Evolutionary conservation across 2,329 filamentous ascomycete genomes (phyloP).

Genomic region (Zelopaecilomyces penicillatus): DNA sequence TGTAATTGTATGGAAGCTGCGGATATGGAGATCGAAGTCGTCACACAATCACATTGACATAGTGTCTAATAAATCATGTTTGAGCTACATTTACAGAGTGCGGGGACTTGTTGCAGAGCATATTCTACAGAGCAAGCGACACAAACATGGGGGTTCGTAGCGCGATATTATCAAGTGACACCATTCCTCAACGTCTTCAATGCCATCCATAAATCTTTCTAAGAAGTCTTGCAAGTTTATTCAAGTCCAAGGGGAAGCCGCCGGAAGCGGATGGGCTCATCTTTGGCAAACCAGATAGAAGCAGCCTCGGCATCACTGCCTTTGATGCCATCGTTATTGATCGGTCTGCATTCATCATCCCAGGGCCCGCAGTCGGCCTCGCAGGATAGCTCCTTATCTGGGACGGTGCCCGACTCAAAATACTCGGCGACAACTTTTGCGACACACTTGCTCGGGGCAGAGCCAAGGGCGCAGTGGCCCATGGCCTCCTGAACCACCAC

Average conservation of each 20-base stretch:
- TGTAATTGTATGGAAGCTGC: constrained; percentile 22
- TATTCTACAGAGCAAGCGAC: too few relatives aligned
- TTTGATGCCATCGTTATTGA: not conserved
- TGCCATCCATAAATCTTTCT: too few relatives aligned
- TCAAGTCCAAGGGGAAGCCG: constrained; percentile 1
- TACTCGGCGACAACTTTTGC: constrained; percentile 16
- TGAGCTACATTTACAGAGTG: too few relatives aligned
- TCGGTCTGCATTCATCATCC: constrained; percentile 7
- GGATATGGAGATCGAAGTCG: constrained; percentile 10
- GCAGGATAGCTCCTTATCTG: constrained; percentile 10
- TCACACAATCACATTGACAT: constrained; percentile 6
- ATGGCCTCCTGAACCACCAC: constrained; percentile 22
- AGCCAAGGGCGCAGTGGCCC: constrained; percentile 18
- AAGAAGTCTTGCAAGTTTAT: too few relatives aligned
- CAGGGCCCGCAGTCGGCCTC: constrained; percentile 11
- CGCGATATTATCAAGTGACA: too few relatives aligned
- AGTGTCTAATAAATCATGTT: constrained; percentile 2
- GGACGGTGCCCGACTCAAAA: constrained; percentile 21
- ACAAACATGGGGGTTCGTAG: too few relatives aligned
- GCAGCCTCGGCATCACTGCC: not conserved
- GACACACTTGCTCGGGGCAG: constrained; percentile 14
- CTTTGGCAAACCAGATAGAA: constrained; percentile 4
- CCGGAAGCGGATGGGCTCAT: not conserved
- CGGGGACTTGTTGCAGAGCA: too few relatives aligned
- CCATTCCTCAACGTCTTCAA: too few relatives aligned